Conservation (phyloP, 495 filamentous ascomycete genomes). For the Usnea hakonensis region DNA sequence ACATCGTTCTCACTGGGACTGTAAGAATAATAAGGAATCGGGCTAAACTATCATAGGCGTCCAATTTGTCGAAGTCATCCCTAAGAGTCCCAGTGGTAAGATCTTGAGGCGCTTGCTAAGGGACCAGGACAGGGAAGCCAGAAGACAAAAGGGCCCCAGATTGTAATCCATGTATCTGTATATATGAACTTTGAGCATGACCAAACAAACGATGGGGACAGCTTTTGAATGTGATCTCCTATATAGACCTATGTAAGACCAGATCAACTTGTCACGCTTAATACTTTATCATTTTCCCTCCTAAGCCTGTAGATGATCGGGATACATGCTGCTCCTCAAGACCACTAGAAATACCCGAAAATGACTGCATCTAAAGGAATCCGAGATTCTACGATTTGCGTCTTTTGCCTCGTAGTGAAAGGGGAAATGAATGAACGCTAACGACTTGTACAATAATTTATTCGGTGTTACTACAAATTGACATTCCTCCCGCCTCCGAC, state of each 20-base stretch:
- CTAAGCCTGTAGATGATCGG: background rate
- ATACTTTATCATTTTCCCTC: background rate
- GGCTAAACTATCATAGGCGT: constrained; percentile 12
- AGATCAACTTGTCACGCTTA: background rate
- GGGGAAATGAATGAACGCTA: background rate
- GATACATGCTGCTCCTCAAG: background rate
- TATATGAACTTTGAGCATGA: background rate
- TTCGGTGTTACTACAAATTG: background rate
- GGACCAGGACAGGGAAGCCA: constrained; percentile 67
- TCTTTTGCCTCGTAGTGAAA: background rate
- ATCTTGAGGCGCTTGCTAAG: constrained; percentile 74
- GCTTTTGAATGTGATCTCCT: background rate
- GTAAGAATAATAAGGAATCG: background rate
- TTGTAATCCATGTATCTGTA: constrained; percentile 28
- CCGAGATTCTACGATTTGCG: background rate
- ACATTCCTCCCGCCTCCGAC: background rate
- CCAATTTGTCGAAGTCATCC: constrained; percentile 49
- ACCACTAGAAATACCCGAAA: background rate
- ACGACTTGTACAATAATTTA: background rate
- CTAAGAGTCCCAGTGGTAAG: constrained; percentile 91
- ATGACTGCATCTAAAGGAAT: background rate
- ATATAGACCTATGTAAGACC: background rate
- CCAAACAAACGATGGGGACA: background rate
- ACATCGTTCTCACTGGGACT: background rate
- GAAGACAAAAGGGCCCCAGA: constrained; percentile 54